phyloP scores from a whole-genome alignment of 2,329 filamentous ascomycete genomes.

The Capronia epimyces region DNA sequence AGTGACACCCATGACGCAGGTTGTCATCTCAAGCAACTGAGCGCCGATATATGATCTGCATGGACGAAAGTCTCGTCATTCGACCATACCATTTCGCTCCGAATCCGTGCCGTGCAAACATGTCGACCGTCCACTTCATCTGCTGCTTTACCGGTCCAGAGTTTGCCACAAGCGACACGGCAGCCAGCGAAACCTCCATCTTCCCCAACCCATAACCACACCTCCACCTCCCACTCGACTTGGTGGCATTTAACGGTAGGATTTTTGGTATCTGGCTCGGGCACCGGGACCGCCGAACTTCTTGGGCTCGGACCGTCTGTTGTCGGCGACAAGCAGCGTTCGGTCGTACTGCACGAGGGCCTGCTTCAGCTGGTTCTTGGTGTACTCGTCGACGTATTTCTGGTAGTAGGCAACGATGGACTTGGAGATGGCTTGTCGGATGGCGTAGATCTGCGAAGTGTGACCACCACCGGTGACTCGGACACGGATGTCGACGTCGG shows the following conservation, averaged over 20 bases:
- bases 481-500: slow-evolving; percentile 93
- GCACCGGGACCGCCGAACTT: slow-evolving; percentile 81
- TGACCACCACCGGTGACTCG: slow-evolving; percentile 96
- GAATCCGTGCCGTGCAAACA: background rate
- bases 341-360: slow-evolving; percentile 93
- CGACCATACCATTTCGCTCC: slow-evolving; percentile 5
- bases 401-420: slow-evolving; percentile 98
- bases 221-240: background rate
- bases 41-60: slow-evolving; percentile 1
- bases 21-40: slow-evolving; percentile 1
- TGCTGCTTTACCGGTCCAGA: background rate
- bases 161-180: slow-evolving; percentile 3
- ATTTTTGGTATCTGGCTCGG: slow-evolving; percentile 96
- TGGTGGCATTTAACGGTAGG: slow-evolving; percentile 77
- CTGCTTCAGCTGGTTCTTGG: slow-evolving; percentile 99
- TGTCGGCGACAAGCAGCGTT: slow-evolving; percentile 96
- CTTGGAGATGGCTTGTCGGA: slow-evolving; percentile 98
- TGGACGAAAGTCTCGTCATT: slow-evolving; percentile 5
- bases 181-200: background rate
- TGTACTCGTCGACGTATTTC: slow-evolving; percentile 99
- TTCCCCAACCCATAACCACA: background rate
- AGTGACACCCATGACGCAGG: background rate
- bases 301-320: slow-evolving; percentile 99
- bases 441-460: slow-evolving; percentile 94
- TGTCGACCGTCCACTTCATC: background rate